Conservation (phyloP, 805 yeast species). For the Candida oleophila region DNA sequence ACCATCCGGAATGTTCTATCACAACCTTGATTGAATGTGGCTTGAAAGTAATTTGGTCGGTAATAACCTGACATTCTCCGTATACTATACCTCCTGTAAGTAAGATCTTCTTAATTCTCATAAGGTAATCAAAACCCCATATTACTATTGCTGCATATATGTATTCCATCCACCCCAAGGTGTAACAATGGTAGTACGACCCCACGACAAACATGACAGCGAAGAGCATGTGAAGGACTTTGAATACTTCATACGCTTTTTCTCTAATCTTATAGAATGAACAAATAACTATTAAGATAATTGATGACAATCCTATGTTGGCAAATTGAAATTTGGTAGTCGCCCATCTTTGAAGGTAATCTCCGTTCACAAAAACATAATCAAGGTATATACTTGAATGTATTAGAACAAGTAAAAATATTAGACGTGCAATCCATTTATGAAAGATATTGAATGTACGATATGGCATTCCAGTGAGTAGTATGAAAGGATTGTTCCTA, state of each 20-base stretch:
- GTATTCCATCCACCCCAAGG: conserved; percentile 43
- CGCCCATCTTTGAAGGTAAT: neutral
- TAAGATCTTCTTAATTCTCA: conserved; percentile 32
- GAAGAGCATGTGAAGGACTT: conserved; percentile 41
- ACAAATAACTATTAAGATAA: conserved; percentile 18
- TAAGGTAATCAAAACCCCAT: conserved; percentile 43
- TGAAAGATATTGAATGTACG: conserved; percentile 43
- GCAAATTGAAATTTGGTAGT: conserved; percentile 46
- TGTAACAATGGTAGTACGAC: conserved; percentile 46
- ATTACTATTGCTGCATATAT: conserved; percentile 33
- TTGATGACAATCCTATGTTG: conserved; percentile 25
- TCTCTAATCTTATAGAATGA: conserved; percentile 26
- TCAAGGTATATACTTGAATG: conserved; percentile 26
- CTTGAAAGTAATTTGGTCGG: conserved; percentile 1
- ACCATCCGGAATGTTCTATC: conserved; percentile 22
- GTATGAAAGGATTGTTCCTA: conserved; percentile 58
- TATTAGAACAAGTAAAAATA: conserved; percentile 25
- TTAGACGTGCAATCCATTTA: conserved; percentile 43
- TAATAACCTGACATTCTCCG: conserved; percentile 19
- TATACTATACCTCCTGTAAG: conserved; percentile 22
- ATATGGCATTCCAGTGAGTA: conserved; percentile 57
- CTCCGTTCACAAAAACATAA: conserved; percentile 2
- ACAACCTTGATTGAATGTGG: conserved; percentile 11
- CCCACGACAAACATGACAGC: conserved; percentile 43
- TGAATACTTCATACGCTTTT: conserved; percentile 45